phyloP scores from a whole-genome alignment of 495 filamentous ascomycete genomes.

The Podospora fimiseda region DNA sequence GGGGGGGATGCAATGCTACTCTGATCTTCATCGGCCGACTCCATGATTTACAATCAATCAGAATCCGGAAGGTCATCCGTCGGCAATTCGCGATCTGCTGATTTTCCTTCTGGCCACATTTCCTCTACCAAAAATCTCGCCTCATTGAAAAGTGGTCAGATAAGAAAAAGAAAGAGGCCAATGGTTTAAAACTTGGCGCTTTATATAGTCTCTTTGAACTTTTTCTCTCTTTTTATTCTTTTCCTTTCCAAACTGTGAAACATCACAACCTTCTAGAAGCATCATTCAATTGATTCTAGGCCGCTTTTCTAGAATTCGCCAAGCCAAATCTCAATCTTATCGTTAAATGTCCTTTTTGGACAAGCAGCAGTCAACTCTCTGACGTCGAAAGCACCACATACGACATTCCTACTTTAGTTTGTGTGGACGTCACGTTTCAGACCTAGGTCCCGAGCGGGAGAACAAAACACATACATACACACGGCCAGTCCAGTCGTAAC shows the following conservation, averaged over 20 bases:
- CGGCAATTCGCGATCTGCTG: slow-evolving; percentile 26
- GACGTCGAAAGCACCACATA: slow-evolving; percentile 2
- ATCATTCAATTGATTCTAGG: neutral
- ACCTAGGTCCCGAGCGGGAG: slow-evolving; percentile 12
- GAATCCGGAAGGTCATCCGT: slow-evolving; percentile 15
- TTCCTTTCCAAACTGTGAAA: neutral
- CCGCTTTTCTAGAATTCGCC: slow-evolving; percentile 12
- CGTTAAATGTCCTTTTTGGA: slow-evolving; percentile 10
- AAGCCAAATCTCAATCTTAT: slow-evolving; percentile 12
- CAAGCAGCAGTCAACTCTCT: too few relatives aligned
- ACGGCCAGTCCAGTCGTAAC: neutral
- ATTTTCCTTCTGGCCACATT: slow-evolving; percentile 28
- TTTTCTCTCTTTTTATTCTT: neutral
- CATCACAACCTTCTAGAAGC: too few relatives aligned
- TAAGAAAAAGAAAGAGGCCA: neutral
- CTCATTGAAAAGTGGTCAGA: neutral
- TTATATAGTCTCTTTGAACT: too few relatives aligned
- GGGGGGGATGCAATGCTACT: neutral
- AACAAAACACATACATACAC: neutral
- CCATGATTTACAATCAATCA: slow-evolving; percentile 18
- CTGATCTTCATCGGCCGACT: slow-evolving; percentile 5
- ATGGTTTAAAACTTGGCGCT: neutral
- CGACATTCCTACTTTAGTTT: too few relatives aligned
- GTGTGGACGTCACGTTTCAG: slow-evolving; percentile 13
- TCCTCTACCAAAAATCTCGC: slow-evolving; percentile 10